phyloP scores from a whole-genome alignment of 2,329 filamentous ascomycete genomes.

The Ilyonectria mors-panacis region DNA sequence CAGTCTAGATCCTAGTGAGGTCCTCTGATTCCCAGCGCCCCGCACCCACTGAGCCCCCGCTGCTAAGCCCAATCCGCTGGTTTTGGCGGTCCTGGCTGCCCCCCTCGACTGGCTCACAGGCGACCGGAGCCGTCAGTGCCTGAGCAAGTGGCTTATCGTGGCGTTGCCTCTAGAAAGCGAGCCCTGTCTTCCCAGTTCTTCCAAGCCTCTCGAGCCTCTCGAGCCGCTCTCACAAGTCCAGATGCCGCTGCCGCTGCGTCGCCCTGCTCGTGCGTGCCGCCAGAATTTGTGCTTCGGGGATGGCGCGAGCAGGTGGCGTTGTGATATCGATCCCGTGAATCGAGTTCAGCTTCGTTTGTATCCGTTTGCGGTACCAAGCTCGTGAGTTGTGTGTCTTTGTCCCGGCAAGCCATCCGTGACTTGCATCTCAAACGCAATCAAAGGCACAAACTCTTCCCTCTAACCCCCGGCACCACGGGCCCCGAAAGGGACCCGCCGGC shows the following conservation, averaged over 20 bases:
- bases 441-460: conserved; percentile 4
- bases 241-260: neutral
- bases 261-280: neutral
- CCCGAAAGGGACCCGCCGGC: neutral
- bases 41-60: conserved; percentile 10
- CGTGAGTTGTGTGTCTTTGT: neutral
- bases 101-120: conserved; percentile 24
- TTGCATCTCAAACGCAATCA: conserved; percentile 7
- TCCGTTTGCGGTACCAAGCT: neutral
- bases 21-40: conserved; percentile 18
- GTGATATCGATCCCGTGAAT: conserved; percentile 2
- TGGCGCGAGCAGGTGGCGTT: neutral
- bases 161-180: conserved; percentile 12
- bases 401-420: neutral
- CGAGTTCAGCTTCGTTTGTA: neutral
- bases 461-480: neutral
- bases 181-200: neutral
- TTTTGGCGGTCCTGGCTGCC: neutral
- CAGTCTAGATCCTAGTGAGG: conserved; percentile 30
- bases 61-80: conserved; percentile 7
- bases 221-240: conserved; percentile 1
- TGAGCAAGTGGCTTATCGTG: conserved; percentile 25
- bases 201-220: neutral
- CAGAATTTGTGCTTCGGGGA: neutral
- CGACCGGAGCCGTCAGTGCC: conserved; percentile 16